Evolutionary conservation across 495 filamentous ascomycete genomes (phyloP).

Genomic region (Letharia columbiana): DNA sequence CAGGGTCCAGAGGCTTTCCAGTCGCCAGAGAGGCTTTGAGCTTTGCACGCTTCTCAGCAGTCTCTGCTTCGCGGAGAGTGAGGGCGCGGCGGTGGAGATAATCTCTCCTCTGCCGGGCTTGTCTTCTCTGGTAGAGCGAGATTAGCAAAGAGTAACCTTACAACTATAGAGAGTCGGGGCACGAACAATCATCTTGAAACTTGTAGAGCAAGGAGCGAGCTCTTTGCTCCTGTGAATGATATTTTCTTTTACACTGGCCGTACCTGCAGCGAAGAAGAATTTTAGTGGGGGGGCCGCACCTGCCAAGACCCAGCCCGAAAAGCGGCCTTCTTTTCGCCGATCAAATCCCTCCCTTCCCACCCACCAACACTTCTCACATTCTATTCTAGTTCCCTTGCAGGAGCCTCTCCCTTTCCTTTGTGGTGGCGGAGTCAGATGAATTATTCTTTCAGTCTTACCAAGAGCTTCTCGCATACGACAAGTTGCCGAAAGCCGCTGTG

Average conservation of each 20-base stretch:
- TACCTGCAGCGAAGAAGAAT: background rate
- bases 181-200: constrained; percentile 16
- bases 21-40: constrained; percentile 76
- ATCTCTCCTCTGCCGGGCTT: constrained; percentile 80
- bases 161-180: no score
- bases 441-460: background rate
- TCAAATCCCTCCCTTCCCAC: constrained; percentile 10
- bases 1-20: constrained; percentile 75
- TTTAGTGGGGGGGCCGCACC: background rate
- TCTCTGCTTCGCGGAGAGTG: constrained; percentile 83
- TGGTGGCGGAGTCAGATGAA: constrained; percentile 8
- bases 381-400: background rate
- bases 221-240: background rate
- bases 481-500: background rate
- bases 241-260: background rate
- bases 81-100: constrained; percentile 83
- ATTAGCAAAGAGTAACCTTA: background rate
- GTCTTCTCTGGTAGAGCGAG: constrained; percentile 36
- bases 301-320: background rate
- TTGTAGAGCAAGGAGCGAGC: background rate
- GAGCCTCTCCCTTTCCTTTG: constrained; percentile 3
- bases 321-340: background rate
- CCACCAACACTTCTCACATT: constrained; percentile 1
- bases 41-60: constrained; percentile 80
- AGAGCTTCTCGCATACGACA: background rate